Conservation (phyloP, 2,329 filamentous ascomycete genomes). For the Aspergillus japonicus region DNA sequence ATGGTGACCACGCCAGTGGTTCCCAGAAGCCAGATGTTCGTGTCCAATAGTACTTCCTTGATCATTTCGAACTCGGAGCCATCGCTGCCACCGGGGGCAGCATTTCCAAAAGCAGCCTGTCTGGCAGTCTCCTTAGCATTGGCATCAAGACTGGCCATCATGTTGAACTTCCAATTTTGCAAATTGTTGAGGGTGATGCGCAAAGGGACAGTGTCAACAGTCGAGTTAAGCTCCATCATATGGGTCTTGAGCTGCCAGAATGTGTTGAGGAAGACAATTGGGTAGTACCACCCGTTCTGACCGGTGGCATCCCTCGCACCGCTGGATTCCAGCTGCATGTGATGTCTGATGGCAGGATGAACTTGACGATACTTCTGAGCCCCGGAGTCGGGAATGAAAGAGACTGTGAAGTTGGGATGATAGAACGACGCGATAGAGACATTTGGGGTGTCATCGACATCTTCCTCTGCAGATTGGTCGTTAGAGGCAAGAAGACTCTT, state of each 20-base stretch:
- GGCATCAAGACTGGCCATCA: conserved; percentile 80
- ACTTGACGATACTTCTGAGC: conserved; percentile 64
- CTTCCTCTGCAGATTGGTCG: conserved; percentile 51
- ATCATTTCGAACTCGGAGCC: conserved; percentile 95
- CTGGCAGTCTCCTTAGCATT: conserved; percentile 80
- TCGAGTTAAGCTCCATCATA: conserved; percentile 89
- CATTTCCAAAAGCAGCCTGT: conserved; percentile 71
- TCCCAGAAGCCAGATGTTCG: conserved; percentile 83
- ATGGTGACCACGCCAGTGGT: conserved; percentile 83
- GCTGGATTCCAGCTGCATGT: conserved; percentile 73
- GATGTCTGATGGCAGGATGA: conserved; percentile 73
- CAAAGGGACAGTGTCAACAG: conserved; percentile 76
- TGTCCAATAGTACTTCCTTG: conserved; percentile 92
- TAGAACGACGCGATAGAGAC: conserved; percentile 84
- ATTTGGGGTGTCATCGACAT: conserved; percentile 57
- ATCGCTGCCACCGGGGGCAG: conserved; percentile 75
- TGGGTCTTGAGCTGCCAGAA: conserved; percentile 95
- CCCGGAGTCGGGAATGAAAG: conserved; percentile 78
- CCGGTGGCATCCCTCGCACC: conserved; percentile 80
- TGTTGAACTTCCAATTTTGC: conserved; percentile 83
- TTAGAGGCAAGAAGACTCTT: conserved; percentile 70
- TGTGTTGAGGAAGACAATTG: conserved; percentile 86
- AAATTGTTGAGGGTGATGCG: conserved; percentile 82
- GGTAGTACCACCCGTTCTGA: conserved; percentile 90
- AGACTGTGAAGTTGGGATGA: conserved; percentile 89